Percentiles rank a stretch among this genome's conserved stretches.
Evolutionary conservation across 2,329 filamentous ascomycete genomes (phyloP).

Genomic region (Tolypocladium pustulatum): DNA sequence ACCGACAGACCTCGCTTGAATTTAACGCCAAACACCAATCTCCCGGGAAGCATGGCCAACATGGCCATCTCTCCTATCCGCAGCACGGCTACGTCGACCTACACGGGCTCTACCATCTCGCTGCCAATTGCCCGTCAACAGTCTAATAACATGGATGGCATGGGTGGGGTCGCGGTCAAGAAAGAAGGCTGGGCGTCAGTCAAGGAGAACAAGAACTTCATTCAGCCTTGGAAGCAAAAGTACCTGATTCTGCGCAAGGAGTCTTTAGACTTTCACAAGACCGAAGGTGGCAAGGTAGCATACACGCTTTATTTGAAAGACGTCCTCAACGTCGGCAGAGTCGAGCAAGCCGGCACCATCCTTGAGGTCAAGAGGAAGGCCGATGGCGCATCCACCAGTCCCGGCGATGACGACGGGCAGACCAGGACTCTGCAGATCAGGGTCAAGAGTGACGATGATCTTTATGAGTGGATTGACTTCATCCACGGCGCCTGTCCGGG

Average conservation of each 20-base stretch:
- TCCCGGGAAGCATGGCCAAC: conserved; percentile 69
- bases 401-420: conserved; percentile 68
- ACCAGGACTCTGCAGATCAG: conserved; percentile 82
- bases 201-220: conserved; percentile 82
- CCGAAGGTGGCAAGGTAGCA: conserved; percentile 76
- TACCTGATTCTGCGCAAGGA: conserved; percentile 88
- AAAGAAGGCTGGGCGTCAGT: conserved; percentile 76
- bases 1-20: conserved; percentile 72
- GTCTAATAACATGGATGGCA: conserved; percentile 49
- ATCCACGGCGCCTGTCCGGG: conserved; percentile 94
- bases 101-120: conserved; percentile 62
- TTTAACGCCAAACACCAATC: conserved; percentile 64
- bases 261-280: conserved; percentile 89
- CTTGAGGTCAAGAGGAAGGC: conserved; percentile 82
- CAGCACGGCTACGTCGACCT: conserved; percentile 54
- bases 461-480: conserved; percentile 98
- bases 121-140: conserved; percentile 57
- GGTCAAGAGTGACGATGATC: conserved; percentile 89
- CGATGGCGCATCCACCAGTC: conserved; percentile 57
- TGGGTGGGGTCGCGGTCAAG: conserved; percentile 61
- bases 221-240: conserved; percentile 82
- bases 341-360: conserved; percentile 82
- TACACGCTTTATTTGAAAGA: conserved; percentile 78
- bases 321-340: conserved; percentile 80
- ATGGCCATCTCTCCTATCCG: conserved; percentile 65